A percentile compares a stretch with the other conserved stretches of the same genome.
Conservation (phyloP, 257 asterid species). For the Schizonepeta tenuifolia region DNA sequence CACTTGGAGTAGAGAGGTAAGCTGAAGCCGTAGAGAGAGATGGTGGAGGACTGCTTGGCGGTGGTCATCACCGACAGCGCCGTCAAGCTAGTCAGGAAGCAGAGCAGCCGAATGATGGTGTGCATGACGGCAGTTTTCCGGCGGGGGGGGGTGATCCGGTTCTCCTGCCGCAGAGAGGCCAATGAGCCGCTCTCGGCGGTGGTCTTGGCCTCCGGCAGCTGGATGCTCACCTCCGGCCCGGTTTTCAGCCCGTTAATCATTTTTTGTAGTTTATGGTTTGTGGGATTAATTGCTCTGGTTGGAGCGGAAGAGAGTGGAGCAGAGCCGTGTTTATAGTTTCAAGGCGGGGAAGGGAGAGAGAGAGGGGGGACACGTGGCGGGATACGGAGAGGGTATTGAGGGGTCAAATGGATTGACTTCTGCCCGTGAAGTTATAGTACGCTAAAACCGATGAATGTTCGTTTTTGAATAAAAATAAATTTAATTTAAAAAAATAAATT, state of each 20-base stretch:
- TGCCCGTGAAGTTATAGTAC: constrained; percentile 45
- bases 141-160: not conserved
- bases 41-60: constrained; percentile 67
- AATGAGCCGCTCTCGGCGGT: not conserved
- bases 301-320: constrained; percentile 26
- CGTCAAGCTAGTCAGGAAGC: constrained; percentile 60
- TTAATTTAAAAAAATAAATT: too few species aligned
- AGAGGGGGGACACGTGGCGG: constrained; percentile 44
- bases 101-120: constrained; percentile 47
- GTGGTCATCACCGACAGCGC: constrained; percentile 70
- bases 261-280: not conserved
- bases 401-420: constrained; percentile 32
- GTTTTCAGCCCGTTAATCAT: constrained; percentile 46
- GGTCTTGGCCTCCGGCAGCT: constrained; percentile 46
- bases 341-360: constrained; percentile 1
- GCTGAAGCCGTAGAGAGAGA: constrained; percentile 73
- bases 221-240: constrained; percentile 52
- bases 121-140: constrained; percentile 57
- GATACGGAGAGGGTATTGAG: not conserved
- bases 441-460: not conserved
- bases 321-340: constrained; percentile 23
- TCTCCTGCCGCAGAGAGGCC: not conserved
- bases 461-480: too few species aligned
- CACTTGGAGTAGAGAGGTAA: constrained; percentile 79
- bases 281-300: not conserved